Conservation (phyloP, 1,284 basidiomycete genomes). For the Apiotrichum mycotoxinovorans region DNA sequence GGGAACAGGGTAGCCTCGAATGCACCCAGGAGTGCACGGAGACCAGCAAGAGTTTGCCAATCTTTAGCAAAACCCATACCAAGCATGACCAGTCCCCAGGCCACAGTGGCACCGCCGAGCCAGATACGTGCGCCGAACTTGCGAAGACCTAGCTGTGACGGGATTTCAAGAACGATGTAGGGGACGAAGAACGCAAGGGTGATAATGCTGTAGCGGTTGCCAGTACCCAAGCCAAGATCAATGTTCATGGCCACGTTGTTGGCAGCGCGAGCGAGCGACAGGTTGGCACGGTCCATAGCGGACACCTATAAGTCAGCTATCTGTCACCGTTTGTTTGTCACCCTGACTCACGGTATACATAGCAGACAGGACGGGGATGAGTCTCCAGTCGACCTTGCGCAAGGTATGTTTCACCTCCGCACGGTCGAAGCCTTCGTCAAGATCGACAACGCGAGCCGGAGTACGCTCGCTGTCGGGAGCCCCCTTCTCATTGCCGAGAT, state of each 20-base stretch:
- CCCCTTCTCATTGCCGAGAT: neutral
- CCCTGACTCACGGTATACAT: slow-evolving; percentile 10
- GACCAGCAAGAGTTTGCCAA: slow-evolving; percentile 46
- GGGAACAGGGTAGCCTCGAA: slow-evolving; percentile 47
- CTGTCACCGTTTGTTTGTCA: neutral
- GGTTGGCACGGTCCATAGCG: slow-evolving; percentile 31
- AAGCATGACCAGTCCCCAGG: slow-evolving; percentile 44
- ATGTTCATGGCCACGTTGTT: slow-evolving; percentile 28
- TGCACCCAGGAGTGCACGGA: slow-evolving; percentile 49
- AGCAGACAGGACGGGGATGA: slow-evolving; percentile 17
- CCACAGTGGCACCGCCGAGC: slow-evolving; percentile 24
- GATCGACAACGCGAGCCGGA: neutral
- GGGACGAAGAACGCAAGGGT: slow-evolving; percentile 45
- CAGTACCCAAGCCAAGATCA: slow-evolving; percentile 21
- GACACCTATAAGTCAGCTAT: neutral
- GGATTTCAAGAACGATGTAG: slow-evolving; percentile 47
- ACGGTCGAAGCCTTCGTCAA: slow-evolving; percentile 15
- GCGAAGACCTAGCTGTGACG: slow-evolving; percentile 4
- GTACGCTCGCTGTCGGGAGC: neutral
- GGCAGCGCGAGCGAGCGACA: slow-evolving; percentile 36
- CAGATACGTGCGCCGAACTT: slow-evolving; percentile 3
- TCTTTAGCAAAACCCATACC: slow-evolving; percentile 41
- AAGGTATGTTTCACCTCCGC: slow-evolving; percentile 6
- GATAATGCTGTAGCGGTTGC: slow-evolving; percentile 46
- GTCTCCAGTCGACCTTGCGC: slow-evolving; percentile 21